A percentile compares a stretch with the other conserved stretches of the same genome.
Evolutionary conservation across 2,329 filamentous ascomycete genomes (phyloP).

Genomic region (Tolypocladium album): DNA sequence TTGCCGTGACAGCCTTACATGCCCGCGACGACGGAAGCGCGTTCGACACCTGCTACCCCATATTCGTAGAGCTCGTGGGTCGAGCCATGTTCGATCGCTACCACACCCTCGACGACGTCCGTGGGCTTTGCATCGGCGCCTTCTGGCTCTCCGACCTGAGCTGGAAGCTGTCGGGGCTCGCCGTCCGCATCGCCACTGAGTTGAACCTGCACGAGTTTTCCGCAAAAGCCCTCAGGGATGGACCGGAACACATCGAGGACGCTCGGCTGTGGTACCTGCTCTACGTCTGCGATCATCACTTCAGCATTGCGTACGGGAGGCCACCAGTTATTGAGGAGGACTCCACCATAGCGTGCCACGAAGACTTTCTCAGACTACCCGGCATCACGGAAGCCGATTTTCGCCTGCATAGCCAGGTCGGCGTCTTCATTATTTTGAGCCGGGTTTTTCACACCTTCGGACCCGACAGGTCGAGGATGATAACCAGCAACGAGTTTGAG

Average conservation of each 20-base stretch:
- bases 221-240: constrained; percentile 31
- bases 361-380: constrained; percentile 38
- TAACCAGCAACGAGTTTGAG: constrained; percentile 22
- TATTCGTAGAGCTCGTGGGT: constrained; percentile 47
- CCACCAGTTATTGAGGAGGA: constrained; percentile 50
- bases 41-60: constrained; percentile 44
- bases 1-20: constrained; percentile 20
- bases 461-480: constrained; percentile 33
- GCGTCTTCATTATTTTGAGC: constrained; percentile 49
- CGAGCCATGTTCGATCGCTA: constrained; percentile 43
- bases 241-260: constrained; percentile 38
- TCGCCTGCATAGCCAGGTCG: constrained; percentile 47
- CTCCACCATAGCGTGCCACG: constrained; percentile 43
- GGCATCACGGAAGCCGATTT: constrained; percentile 42
- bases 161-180: constrained; percentile 48
- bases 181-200: constrained; percentile 47
- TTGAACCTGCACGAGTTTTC: constrained; percentile 44
- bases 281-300: constrained; percentile 57
- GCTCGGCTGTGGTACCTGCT: constrained; percentile 52
- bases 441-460: constrained; percentile 47
- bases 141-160: constrained; percentile 51
- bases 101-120: constrained; percentile 45
- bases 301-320: constrained; percentile 49
- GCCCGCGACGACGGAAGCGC: constrained; percentile 27
- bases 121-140: constrained; percentile 50